A percentile compares a stretch with the other conserved stretches of the same genome.
phyloP scores from a whole-genome alignment of 2,329 filamentous ascomycete species.

The Neoscytalidium dimidiatum region DNA sequence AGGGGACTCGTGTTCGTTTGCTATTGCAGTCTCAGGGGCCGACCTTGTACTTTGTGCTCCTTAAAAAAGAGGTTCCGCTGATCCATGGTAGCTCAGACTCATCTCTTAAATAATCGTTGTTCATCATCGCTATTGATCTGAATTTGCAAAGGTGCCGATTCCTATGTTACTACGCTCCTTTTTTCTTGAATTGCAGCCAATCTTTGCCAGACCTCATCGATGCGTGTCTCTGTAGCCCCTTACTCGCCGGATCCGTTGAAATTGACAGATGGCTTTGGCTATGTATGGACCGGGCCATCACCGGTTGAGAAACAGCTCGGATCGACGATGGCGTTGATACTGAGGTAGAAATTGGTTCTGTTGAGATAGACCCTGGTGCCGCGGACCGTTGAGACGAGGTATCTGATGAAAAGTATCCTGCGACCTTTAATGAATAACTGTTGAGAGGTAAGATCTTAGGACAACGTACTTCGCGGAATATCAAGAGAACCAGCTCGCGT shows the following conservation, averaged over 20 bases:
- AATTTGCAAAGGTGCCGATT: too few species aligned
- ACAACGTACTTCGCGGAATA: not conserved
- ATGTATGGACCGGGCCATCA: not conserved
- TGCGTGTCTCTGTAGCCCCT: not conserved
- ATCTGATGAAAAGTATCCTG: not conserved
- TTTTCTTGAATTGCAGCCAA: not conserved
- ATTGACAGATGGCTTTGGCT: not conserved
- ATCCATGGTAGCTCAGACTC: too few species aligned
- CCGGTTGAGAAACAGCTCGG: not conserved
- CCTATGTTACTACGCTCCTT: too few species aligned
- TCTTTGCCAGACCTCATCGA: not conserved
- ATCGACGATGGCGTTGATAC: not conserved
- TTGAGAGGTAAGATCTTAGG: not conserved
- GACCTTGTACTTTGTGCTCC: too few species aligned
- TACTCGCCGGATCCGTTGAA: not conserved
- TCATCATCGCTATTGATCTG: too few species aligned
- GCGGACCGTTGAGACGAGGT: not conserved
- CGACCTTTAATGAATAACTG: not conserved
- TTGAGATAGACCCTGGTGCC: not conserved
- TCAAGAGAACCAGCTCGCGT: not conserved
- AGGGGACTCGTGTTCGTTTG: too few species aligned
- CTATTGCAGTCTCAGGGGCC: too few species aligned
- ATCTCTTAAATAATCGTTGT: too few species aligned
- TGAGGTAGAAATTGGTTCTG: not conserved
- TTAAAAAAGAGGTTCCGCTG: too few species aligned